phyloP scores from a whole-genome alignment of 202 grass and related monocot species.

The Hordeum pubiflorum region DNA sequence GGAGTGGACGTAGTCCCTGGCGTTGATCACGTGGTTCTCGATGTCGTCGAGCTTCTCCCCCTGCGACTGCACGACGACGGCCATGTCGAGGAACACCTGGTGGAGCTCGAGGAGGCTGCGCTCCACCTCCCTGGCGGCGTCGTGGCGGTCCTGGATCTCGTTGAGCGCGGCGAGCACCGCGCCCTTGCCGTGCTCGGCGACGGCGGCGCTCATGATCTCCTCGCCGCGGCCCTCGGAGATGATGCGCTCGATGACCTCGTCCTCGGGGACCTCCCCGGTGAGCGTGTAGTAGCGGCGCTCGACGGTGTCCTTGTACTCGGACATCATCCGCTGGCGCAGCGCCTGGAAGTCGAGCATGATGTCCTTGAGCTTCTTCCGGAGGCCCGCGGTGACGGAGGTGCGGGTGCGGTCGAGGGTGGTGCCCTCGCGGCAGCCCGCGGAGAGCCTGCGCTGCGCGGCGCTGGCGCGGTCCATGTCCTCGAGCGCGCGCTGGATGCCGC shows the following conservation, averaged over 20 bases:
- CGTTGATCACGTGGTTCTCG: slow-evolving; percentile 54
- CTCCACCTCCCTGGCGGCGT: slow-evolving; percentile 72
- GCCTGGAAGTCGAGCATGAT: slow-evolving; percentile 95
- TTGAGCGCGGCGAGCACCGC: slow-evolving; percentile 62
- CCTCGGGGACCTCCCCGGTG: slow-evolving; percentile 77
- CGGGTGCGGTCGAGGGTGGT: slow-evolving; percentile 80
- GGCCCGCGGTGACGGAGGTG: slow-evolving; percentile 64
- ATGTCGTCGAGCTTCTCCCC: slow-evolving; percentile 80
- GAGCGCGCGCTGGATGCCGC: slow-evolving; percentile 56
- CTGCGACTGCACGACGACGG: slow-evolving; percentile 80
- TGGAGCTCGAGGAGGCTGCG: slow-evolving; percentile 88
- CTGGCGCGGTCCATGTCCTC: slow-evolving; percentile 76
- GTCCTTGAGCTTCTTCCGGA: slow-evolving; percentile 75
- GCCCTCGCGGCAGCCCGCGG: slow-evolving; percentile 58
- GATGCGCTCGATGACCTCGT: slow-evolving; percentile 79
- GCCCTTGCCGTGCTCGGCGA: slow-evolving; percentile 69
- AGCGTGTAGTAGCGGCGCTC: slow-evolving; percentile 89
- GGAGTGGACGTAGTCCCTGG: slow-evolving; percentile 64
- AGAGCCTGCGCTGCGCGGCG: slow-evolving; percentile 58
- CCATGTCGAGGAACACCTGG: slow-evolving; percentile 96
- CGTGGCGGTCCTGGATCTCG: slow-evolving; percentile 83
- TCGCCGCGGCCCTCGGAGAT: slow-evolving; percentile 75
- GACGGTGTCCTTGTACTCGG: slow-evolving; percentile 82
- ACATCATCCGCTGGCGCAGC: slow-evolving; percentile 78
- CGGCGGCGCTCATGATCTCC: slow-evolving; percentile 61